Percentiles rank a stretch among this genome's conserved stretches.
phyloP scores from a whole-genome alignment of 345 rosid genomes.

The Eucalyptus regnans region DNA sequence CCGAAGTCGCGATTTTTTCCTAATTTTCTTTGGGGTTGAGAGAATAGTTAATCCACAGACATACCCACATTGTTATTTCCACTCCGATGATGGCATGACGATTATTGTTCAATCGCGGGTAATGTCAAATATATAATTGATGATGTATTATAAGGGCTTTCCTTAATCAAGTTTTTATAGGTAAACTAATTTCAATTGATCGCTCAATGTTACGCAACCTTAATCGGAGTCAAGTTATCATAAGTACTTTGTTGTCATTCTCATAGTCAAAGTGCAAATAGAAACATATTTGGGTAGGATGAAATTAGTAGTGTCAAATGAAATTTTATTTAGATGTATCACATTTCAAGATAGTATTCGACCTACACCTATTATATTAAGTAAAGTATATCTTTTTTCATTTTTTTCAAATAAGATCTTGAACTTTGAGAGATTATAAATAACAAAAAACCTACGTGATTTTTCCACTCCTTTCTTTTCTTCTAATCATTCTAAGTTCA shows the following conservation, averaged over 20 bases:
- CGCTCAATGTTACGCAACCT: fast-evolving
- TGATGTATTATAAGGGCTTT: neutral
- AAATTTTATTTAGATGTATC: neutral
- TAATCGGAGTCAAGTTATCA: neutral
- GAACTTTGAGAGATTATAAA: neutral
- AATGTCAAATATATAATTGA: too few species aligned
- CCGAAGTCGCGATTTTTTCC: neutral
- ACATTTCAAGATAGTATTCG: fast-evolving
- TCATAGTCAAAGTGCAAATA: neutral
- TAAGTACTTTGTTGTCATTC: neutral
- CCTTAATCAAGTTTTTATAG: too few species aligned
- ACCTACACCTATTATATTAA: fast-evolving
- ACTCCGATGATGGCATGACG: neutral
- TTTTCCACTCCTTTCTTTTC: neutral
- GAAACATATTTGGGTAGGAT: neutral
- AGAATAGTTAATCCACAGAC: neutral
- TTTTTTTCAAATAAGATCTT: neutral
- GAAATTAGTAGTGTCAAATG: too few species aligned
- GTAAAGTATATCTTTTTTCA: neutral
- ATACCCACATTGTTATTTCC: neutral
- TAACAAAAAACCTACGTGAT: neutral
- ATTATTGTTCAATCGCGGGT: neutral
- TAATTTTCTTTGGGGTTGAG: neutral
- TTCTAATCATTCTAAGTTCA: neutral
- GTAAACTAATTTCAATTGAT: neutral